phyloP scores from a whole-genome alignment of 495 filamentous ascomycete genomes.

The Annulohypoxylon maeteangense region DNA sequence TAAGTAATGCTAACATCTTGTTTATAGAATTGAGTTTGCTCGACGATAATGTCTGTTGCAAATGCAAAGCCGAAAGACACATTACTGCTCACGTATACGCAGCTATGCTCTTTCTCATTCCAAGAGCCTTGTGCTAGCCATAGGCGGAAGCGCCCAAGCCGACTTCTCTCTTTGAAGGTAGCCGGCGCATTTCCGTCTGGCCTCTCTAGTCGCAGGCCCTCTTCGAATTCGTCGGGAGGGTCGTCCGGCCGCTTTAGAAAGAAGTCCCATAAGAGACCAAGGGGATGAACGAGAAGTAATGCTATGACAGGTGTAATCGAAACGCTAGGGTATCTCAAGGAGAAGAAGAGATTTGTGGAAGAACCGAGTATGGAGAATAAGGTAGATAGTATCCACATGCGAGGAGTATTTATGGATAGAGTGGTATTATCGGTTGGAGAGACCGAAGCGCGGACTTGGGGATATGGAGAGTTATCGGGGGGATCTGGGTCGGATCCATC shows the following conservation, averaged over 20 bases:
- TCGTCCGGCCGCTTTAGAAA: conserved; percentile 70
- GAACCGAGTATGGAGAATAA: conserved; percentile 83
- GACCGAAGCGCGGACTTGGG: conserved; percentile 82
- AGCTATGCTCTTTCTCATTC: conserved; percentile 89
- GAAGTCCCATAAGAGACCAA: conserved; percentile 81
- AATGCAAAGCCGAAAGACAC: conserved; percentile 92
- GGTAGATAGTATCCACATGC: conserved; percentile 84
- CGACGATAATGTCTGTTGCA: conserved; percentile 84
- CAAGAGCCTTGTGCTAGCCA: conserved; percentile 84
- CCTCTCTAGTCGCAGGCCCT: conserved; percentile 56
- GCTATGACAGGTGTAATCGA: conserved; percentile 87
- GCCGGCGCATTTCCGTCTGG: conserved; percentile 28
- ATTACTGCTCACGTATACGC: conserved; percentile 89
- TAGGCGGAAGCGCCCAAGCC: conserved; percentile 61
- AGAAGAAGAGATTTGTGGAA: conserved; percentile 85
- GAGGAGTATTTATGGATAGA: conserved; percentile 84
- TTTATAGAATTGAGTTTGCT: conserved; percentile 88
- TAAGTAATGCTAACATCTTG: conserved; percentile 78
- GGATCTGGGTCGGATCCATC: conserved; percentile 60
- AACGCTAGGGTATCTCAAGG: conserved; percentile 85
- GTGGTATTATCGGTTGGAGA: conserved; percentile 75
- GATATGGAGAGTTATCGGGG: conserved; percentile 72
- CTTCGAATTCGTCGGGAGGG: conserved; percentile 67
- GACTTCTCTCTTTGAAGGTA: conserved; percentile 42
- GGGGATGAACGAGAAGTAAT: conserved; percentile 80